Conservation (phyloP, 176 grass and related monocot species). For the Oryza officinalis region DNA sequence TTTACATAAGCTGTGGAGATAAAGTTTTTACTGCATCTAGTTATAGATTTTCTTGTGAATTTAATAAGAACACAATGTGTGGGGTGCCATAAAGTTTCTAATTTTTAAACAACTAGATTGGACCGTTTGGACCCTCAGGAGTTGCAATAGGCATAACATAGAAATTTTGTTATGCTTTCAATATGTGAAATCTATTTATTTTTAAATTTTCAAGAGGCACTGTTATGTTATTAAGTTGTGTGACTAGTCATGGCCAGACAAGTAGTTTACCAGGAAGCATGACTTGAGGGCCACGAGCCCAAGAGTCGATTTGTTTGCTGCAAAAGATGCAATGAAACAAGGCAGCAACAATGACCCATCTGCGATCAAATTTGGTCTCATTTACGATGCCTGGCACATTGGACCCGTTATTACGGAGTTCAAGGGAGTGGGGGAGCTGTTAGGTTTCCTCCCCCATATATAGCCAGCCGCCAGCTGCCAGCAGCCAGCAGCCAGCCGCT, state of each 20-base stretch:
- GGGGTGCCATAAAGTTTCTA: neutral
- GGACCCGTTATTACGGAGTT: neutral
- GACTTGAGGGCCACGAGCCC: neutral
- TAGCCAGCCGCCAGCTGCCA: neutral
- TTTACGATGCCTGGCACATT: neutral
- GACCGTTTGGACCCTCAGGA: neutral
- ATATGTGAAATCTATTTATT: neutral
- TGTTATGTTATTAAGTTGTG: neutral
- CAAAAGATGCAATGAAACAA: neutral
- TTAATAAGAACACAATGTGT: slow-evolving; percentile 25
- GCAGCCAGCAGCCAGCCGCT: neutral
- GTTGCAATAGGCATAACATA: neutral
- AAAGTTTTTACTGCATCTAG: neutral
- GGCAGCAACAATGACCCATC: neutral
- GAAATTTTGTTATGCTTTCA: neutral
- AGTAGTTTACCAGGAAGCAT: neutral
- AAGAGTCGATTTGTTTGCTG: neutral
- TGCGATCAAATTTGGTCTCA: neutral
- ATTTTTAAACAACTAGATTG: neutral
- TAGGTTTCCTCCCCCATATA: neutral
- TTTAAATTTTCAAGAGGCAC: neutral
- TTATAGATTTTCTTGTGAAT: slow-evolving; percentile 6
- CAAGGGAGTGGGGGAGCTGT: neutral
- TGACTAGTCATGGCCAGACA: neutral
- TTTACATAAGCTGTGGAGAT: neutral